Evolutionary conservation across 768 basidiomycete genomes (phyloP).

Genomic region (Suillus lakei): DNA sequence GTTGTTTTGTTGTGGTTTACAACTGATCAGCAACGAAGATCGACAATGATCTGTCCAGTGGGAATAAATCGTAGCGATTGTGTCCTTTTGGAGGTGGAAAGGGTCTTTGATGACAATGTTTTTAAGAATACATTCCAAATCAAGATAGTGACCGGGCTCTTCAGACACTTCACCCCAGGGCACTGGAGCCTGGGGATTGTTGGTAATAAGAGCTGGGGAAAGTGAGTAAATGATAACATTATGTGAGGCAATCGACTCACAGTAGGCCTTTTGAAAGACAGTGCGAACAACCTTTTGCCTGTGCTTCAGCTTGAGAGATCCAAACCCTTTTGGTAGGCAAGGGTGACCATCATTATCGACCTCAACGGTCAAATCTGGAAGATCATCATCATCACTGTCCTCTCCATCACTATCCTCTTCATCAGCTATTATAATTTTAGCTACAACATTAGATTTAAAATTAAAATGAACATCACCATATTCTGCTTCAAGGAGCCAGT

Average conservation of each 20-base stretch:
- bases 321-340: not conserved
- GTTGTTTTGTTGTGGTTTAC: no score
- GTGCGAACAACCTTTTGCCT: not conserved
- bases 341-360: not conserved
- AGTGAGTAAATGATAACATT: not conserved
- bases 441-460: not conserved
- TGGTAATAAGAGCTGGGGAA: not conserved
- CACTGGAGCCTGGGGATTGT: not conserved
- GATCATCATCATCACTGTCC: not conserved
- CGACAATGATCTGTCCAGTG: not conserved
- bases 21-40: no score
- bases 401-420: not conserved
- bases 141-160: not conserved
- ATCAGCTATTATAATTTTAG: not conserved
- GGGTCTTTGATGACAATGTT: not conserved
- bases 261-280: not conserved
- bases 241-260: not conserved
- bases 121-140: not conserved
- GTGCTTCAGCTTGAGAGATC: not conserved
- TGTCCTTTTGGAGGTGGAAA: not conserved
- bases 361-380: not conserved
- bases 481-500: not conserved
- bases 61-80: not conserved
- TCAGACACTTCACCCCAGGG: not conserved
- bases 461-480: not conserved